Conservation (phyloP, 192 early-diverging fungal genomes). For the Coemansia pectinata region DNA sequence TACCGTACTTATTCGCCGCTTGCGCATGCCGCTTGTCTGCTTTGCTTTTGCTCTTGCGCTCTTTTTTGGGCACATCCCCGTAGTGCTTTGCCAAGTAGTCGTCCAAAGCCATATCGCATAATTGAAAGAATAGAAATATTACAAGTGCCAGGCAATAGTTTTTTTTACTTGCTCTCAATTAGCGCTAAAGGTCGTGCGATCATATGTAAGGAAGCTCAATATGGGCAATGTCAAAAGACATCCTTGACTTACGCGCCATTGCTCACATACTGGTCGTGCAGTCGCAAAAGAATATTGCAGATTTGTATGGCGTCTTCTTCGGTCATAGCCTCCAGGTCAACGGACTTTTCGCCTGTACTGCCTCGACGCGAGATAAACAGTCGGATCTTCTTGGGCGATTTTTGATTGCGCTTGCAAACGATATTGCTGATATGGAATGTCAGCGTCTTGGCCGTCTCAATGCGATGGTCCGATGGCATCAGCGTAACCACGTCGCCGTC, state of each 20-base stretch:
- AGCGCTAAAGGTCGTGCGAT: neutral
- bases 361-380: conserved; percentile 61
- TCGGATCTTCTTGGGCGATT: conserved; percentile 69
- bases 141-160: neutral
- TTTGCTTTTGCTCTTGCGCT: conserved; percentile 17
- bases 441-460: conserved; percentile 81
- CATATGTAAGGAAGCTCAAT: neutral
- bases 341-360: conserved; percentile 65
- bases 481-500: conserved; percentile 93
- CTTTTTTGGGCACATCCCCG: conserved; percentile 18
- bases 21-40: conserved; percentile 1
- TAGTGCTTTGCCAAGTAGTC: conserved; percentile 54
- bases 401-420: conserved; percentile 71
- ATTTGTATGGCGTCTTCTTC: conserved; percentile 57
- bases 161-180: neutral
- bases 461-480: conserved; percentile 79
- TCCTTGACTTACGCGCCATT: neutral
- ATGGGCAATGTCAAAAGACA: neutral
- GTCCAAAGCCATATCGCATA: conserved; percentile 25
- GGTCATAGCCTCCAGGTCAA: conserved; percentile 76
- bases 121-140: neutral
- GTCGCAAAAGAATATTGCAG: conserved; percentile 38
- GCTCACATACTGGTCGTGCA: conserved; percentile 22
- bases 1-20: conserved; percentile 1
- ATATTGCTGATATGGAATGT: conserved; percentile 69